Percentiles rank a stretch among this genome's conserved stretches.
Evolutionary conservation across 345 rosid genomes (phyloP).

Genomic region (Lumnitzera littorea): DNA sequence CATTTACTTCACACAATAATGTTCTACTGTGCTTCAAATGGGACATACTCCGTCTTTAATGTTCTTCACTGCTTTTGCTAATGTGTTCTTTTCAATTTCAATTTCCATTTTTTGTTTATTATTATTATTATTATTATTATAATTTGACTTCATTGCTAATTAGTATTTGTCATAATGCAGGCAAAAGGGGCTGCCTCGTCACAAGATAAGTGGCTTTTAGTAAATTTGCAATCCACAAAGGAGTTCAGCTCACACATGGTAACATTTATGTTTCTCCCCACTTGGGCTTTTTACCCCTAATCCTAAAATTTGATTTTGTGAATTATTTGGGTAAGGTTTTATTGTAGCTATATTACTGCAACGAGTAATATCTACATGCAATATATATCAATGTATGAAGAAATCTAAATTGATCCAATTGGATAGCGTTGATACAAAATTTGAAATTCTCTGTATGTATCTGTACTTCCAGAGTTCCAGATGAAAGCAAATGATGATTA

Average conservation of each 20-base stretch:
- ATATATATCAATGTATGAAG: no score
- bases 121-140: not conserved
- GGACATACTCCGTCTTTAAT: no score
- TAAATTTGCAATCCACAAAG: conserved; percentile 83
- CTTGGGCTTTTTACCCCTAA: not conserved
- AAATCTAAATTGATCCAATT: no score
- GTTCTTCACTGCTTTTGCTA: no score
- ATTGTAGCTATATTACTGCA: not conserved
- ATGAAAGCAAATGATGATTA: no score
- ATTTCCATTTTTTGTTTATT: not conserved
- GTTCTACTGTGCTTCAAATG: no score
- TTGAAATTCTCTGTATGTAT: no score
- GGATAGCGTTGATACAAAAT: no score
- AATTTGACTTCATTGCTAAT: not conserved
- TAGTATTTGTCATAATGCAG: conserved; percentile 26
- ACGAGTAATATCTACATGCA: no score
- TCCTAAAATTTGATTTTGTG: not conserved
- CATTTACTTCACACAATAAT: no score
- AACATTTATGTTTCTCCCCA: not conserved
- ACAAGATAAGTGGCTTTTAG: conserved; percentile 92
- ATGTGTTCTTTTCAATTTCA: no score
- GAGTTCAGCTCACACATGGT: conserved; percentile 98
- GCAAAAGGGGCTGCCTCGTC: conserved; percentile 71
- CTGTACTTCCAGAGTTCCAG: no score
- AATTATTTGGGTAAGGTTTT: not conserved